Percentiles rank a stretch among this genome's conserved stretches.
phyloP scores from a whole-genome alignment of 2,329 filamentous ascomycete genomes.

The Neonectria punicea region DNA sequence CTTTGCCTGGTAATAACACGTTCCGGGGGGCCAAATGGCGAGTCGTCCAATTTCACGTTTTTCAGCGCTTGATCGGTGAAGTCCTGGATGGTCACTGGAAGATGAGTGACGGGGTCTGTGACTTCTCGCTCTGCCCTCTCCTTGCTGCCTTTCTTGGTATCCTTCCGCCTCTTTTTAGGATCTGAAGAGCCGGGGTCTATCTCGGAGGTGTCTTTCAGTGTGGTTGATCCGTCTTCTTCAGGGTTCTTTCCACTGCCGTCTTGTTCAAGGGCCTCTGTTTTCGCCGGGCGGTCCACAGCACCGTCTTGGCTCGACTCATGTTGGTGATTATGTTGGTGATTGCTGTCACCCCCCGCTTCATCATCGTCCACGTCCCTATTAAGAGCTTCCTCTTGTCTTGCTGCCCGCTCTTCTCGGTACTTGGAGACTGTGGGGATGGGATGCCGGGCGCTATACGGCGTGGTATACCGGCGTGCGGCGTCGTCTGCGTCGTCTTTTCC shows the following conservation, averaged over 20 bases:
- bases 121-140: slow-evolving; percentile 68
- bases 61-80: slow-evolving; percentile 71
- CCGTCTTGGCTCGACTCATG: neutral
- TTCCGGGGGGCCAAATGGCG: slow-evolving; percentile 50
- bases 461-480: slow-evolving; percentile 48
- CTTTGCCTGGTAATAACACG: slow-evolving; percentile 51
- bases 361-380: slow-evolving; percentile 42
- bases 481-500: slow-evolving; percentile 52
- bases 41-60: slow-evolving; percentile 44
- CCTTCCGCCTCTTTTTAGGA: slow-evolving; percentile 59
- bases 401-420: slow-evolving; percentile 58
- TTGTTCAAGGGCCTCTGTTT: slow-evolving; percentile 21
- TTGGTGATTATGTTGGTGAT: slow-evolving; percentile 21
- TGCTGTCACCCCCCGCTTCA: slow-evolving; percentile 26
- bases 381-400: slow-evolving; percentile 54
- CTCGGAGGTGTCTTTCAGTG: slow-evolving; percentile 50
- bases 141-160: slow-evolving; percentile 56
- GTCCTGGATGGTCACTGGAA: slow-evolving; percentile 75
- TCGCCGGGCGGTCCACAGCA: neutral
- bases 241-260: slow-evolving; percentile 27
- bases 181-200: slow-evolving; percentile 51
- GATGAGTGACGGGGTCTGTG: slow-evolving; percentile 78
- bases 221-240: slow-evolving; percentile 27
- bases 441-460: slow-evolving; percentile 55
- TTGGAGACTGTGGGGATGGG: slow-evolving; percentile 61